These are phyloP conservation scores for Trichophaea hybrida DNA, from an alignment of 2,329 filamentous ascomycete species.

Conservation along the genomic window DNA sequence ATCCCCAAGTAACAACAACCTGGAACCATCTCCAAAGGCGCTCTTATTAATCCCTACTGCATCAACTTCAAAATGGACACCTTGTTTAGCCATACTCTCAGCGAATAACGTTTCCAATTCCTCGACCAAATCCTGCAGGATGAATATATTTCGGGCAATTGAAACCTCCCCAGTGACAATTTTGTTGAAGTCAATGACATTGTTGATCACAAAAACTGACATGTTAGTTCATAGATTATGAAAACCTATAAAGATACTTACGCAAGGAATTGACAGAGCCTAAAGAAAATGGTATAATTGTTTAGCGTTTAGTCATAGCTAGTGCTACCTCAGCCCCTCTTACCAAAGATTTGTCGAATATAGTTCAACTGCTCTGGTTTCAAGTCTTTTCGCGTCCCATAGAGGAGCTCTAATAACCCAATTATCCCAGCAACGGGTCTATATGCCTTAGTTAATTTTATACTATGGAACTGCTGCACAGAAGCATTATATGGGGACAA, in stretches of 20 bases:
- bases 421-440: slow-evolving; percentile 24
- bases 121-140: slow-evolving; percentile 22
- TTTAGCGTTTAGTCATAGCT: not conserved
- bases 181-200: slow-evolving; percentile 25
- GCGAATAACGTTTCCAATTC: slow-evolving; percentile 17
- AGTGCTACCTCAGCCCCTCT: not conserved
- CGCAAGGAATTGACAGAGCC: slow-evolving; percentile 20
- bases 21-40: slow-evolving; percentile 19
- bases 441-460: not conserved
- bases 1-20: slow-evolving; percentile 21
- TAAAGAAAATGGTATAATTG: slow-evolving; percentile 9
- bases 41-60: slow-evolving; percentile 6
- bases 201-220: slow-evolving; percentile 21
- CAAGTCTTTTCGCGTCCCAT: slow-evolving; percentile 15
- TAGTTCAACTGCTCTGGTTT: slow-evolving; percentile 22
- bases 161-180: slow-evolving; percentile 21
- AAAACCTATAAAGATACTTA: slow-evolving; percentile 6
- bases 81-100: slow-evolving; percentile 14
- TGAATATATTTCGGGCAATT: slow-evolving; percentile 19
- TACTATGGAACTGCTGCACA: too few species aligned
- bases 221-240: not conserved
- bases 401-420: slow-evolving; percentile 23
- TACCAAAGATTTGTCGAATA: slow-evolving; percentile 17
- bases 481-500: not conserved
- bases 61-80: slow-evolving; percentile 13